Conservation (phyloP, 2,329 filamentous ascomycete species). For the Trichoderma citrinoviride region DNA sequence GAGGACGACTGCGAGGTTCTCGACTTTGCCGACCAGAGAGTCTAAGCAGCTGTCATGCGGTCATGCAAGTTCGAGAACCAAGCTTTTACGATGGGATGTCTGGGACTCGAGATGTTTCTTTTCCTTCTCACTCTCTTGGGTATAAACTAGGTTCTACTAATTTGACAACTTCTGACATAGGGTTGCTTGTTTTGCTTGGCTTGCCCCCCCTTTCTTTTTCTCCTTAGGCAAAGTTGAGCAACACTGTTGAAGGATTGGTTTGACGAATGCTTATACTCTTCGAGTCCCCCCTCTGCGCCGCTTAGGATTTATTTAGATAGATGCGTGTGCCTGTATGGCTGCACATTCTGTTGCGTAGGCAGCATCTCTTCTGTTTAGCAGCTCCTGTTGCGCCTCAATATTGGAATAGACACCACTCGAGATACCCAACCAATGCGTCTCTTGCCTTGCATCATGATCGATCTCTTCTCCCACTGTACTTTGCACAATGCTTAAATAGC, state of each 20-base stretch:
- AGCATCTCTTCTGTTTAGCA: slow-evolving; percentile 23
- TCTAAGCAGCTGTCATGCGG: slow-evolving; percentile 40
- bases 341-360: slow-evolving; percentile 17
- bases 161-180: slow-evolving; percentile 22
- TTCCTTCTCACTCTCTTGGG: slow-evolving; percentile 6
- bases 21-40: slow-evolving; percentile 75
- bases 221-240: slow-evolving; percentile 18
- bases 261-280: slow-evolving; percentile 21
- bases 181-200: slow-evolving; percentile 21
- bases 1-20: slow-evolving; percentile 91
- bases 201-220: neutral
- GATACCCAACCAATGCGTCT: slow-evolving; percentile 33
- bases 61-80: neutral
- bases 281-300: slow-evolving; percentile 9
- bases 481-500: neutral
- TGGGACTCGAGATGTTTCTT: slow-evolving; percentile 1
- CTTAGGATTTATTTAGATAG: slow-evolving; percentile 32
- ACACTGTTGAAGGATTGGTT: slow-evolving; percentile 21
- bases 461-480: neutral
- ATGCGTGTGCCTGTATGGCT: slow-evolving; percentile 29
- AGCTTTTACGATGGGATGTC: neutral
- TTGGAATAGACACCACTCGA: slow-evolving; percentile 37
- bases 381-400: slow-evolving; percentile 31
- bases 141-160: slow-evolving; percentile 26
- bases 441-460: neutral